Conservation (phyloP, 768 basidiomycete genomes). For the Mrakia hoshinonis region DNA sequence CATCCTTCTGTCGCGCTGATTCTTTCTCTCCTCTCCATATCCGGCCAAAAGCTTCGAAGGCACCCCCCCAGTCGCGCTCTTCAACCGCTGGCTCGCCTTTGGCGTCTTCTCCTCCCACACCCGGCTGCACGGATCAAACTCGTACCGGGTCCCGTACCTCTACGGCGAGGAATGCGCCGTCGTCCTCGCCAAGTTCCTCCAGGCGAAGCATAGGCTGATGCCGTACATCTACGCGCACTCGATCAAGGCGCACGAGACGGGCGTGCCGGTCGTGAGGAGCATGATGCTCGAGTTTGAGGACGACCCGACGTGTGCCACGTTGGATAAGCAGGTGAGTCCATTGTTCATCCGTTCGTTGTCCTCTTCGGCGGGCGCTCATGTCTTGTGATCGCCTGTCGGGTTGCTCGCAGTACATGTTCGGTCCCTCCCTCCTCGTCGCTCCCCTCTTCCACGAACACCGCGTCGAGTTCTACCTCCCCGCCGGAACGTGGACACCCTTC, state of each 20-base stretch:
- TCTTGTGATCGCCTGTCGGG: too few relatives aligned
- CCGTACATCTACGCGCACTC: constrained; percentile 52
- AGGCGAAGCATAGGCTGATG: constrained; percentile 63
- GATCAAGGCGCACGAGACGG: constrained; percentile 37
- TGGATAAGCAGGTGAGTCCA: constrained; percentile 37
- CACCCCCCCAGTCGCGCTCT: constrained; percentile 58
- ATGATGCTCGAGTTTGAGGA: constrained; percentile 41
- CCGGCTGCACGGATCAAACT: constrained; percentile 61
- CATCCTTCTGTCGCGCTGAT: neutral
- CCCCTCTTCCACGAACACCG: constrained; percentile 37
- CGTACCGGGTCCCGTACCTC: constrained; percentile 67
- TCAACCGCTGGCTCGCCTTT: constrained; percentile 68
- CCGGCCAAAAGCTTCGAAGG: constrained; percentile 58
- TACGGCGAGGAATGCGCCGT: constrained; percentile 52
- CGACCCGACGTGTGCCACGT: constrained; percentile 36
- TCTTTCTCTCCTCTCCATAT: neutral
- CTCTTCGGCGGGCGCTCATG: too few relatives aligned
- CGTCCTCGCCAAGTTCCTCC: constrained; percentile 47
- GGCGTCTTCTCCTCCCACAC: constrained; percentile 69
- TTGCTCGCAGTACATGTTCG: constrained; percentile 37
- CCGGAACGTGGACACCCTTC: constrained; percentile 43
- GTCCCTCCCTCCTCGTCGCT: constrained; percentile 38
- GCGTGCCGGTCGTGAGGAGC: constrained; percentile 39
- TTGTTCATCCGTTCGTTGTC: constrained; percentile 3
- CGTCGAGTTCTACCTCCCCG: constrained; percentile 38